Base-by-base conservation (phyloP, 495 filamentous ascomycete genomes). In the Trichocladium antarcticum region DNA sequence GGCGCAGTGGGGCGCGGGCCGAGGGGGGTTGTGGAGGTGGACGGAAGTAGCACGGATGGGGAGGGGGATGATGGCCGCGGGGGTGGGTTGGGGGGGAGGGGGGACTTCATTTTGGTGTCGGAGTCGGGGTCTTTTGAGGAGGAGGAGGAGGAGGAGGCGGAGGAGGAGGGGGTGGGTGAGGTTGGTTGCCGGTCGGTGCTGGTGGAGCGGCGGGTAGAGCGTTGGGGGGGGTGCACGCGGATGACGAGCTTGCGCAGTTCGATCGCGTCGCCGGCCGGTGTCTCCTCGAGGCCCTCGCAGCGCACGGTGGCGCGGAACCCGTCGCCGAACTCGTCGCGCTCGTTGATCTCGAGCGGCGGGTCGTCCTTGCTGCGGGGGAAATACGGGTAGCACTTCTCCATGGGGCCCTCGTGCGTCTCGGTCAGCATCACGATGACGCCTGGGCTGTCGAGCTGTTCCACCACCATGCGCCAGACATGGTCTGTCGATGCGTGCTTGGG, bases 381-480 rank as follows among this genome's bases (percentile, higher is more conserved):
- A 56, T 99, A 99, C 37, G 82, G 89, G 37, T 72, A 86, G 62
- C 93, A 97, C 64, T 99, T 97, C 57, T 95, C 86, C 53, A 74
- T 73, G n/a, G 77, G 80, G 2, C 74, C 68, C 62, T 95, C 90
- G 51, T 85, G 80, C 0, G 86, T 94, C 60, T 89, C 85, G 17
- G 90, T 97, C 53, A 97, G 77, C 93, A 97, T 97, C 24, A 97
- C 82, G 43, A 99, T 83, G 19, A 99, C 87, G 2, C 79, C 86
- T 0, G 86, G 82, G 31, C 81, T 80, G 19, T 74, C 65, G 20
- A 81, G 81, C 67, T 96, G 87, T 48, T 94, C 82, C 66, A 87
- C 87, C 22, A 95, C 71, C 92, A 99, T 99, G 54, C 92, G 86
- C 88, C 90, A 99, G 37, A 93, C 84, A 58, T 95, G 85, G 53